A percentile compares a stretch with the other conserved stretches of the same genome.
phyloP scores from a whole-genome alignment of 495 filamentous ascomycete species.

The Penicillium soppii region DNA sequence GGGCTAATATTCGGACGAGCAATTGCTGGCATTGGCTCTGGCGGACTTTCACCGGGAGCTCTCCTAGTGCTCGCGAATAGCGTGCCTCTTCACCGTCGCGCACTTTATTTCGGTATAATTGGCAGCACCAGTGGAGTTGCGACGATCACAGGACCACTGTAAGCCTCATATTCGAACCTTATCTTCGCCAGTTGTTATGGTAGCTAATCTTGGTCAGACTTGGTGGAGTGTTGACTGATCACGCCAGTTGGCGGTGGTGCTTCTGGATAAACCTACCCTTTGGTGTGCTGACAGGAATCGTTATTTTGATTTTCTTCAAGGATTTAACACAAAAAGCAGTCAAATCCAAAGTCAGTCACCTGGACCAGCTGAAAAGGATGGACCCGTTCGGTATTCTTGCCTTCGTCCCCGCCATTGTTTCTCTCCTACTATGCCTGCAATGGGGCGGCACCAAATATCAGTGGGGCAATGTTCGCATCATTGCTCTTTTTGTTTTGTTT shows the following conservation, averaged over 20 bases:
- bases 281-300: slow-evolving; percentile 60
- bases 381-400: slow-evolving; percentile 65
- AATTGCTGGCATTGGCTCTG: slow-evolving; percentile 76
- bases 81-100: slow-evolving; percentile 69
- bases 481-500: slow-evolving; percentile 67
- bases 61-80: slow-evolving; percentile 77
- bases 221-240: slow-evolving; percentile 60
- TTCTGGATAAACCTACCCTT: slow-evolving; percentile 67
- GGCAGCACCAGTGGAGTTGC: slow-evolving; percentile 79
- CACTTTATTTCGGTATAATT: slow-evolving; percentile 73
- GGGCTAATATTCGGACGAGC: slow-evolving; percentile 83
- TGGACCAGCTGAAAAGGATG: slow-evolving; percentile 54
- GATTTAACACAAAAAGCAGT: slow-evolving; percentile 44
- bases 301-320: slow-evolving; percentile 60
- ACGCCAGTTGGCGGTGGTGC: slow-evolving; percentile 61
- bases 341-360: slow-evolving; percentile 34
- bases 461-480: slow-evolving; percentile 65
- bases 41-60: slow-evolving; percentile 80
- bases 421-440: slow-evolving; percentile 73
- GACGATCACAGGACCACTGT: slow-evolving; percentile 70
- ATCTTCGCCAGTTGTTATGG: neutral
- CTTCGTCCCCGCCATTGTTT: slow-evolving; percentile 72
- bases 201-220: slow-evolving; percentile 15
- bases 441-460: slow-evolving; percentile 75
- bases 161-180: slow-evolving; percentile 3